Conservation (phyloP, 768 basidiomycete genomes). For the Mycena epipterygia region DNA sequence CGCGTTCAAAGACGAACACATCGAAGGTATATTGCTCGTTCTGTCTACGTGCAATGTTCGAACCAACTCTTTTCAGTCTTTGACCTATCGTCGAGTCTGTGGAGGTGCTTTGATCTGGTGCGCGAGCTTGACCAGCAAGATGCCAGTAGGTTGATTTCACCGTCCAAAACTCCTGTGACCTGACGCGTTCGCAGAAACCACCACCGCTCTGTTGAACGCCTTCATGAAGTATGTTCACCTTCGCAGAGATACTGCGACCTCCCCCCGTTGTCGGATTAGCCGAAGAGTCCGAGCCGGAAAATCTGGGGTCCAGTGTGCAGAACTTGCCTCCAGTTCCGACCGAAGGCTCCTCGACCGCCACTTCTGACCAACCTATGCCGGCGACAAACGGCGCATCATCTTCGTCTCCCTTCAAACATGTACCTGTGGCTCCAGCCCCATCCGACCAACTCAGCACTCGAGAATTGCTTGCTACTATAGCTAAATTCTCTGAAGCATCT, state of each 20-base stretch:
- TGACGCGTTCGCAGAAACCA: constrained; percentile 20
- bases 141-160: not conserved
- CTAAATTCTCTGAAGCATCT: constrained; percentile 70
- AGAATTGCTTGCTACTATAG: constrained; percentile 69
- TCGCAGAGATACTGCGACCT: constrained; percentile 10
- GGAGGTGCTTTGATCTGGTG: constrained; percentile 78
- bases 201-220: not conserved
- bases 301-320: not conserved
- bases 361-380: not conserved
- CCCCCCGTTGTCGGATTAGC: not conserved
- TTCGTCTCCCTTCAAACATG: not conserved
- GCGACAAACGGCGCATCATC: not conserved
- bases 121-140: constrained; percentile 79
- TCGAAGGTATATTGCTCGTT: constrained; percentile 67
- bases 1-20: constrained; percentile 82
- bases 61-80: constrained; percentile 61
- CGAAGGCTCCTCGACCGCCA: not conserved
- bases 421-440: not conserved
- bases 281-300: not conserved
- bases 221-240: constrained; percentile 27
- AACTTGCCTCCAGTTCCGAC: not conserved
- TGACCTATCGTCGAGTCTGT: constrained; percentile 81
- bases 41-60: not conserved
- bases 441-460: constrained; percentile 40
- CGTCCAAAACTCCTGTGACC: not conserved